Percentiles rank a stretch among this genome's conserved stretches.
Evolutionary conservation across 2,329 filamentous ascomycete genomes (phyloP).

Genomic region (Neoarthrinium moseri): DNA sequence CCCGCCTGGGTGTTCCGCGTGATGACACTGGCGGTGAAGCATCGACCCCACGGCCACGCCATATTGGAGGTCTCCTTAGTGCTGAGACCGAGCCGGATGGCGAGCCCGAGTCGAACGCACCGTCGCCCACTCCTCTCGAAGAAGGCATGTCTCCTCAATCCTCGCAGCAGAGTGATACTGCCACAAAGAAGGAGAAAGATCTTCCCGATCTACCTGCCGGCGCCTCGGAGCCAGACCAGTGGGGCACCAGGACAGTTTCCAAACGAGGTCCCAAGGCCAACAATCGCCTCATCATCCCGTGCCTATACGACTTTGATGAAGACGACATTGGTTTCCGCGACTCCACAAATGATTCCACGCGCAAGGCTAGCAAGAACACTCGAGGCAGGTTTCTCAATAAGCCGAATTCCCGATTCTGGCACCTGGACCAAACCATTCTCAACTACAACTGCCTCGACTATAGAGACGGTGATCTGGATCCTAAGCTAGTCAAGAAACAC

Average conservation of each 20-base stretch:
- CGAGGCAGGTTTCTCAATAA: slow-evolving; percentile 53
- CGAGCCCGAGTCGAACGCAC: slow-evolving; percentile 30
- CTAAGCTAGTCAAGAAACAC: slow-evolving; percentile 47
- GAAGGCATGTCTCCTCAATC: slow-evolving; percentile 18
- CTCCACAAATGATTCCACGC: slow-evolving; percentile 53
- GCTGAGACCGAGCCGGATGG: slow-evolving; percentile 30
- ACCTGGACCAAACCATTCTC: slow-evolving; percentile 53
- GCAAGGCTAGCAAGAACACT: slow-evolving; percentile 50
- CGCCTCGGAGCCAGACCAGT: slow-evolving; percentile 47
- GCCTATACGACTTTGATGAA: slow-evolving; percentile 45
- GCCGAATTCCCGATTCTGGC: slow-evolving; percentile 52
- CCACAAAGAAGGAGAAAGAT: slow-evolving; percentile 20
- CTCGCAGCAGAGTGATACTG: slow-evolving; percentile 19
- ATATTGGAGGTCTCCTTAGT: slow-evolving; percentile 37
- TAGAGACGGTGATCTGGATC: slow-evolving; percentile 49
- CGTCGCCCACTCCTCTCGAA: slow-evolving; percentile 23
- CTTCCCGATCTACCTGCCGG: slow-evolving; percentile 36
- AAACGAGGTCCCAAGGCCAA: slow-evolving; percentile 39
- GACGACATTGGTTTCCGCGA: slow-evolving; percentile 61
- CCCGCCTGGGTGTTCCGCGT: slow-evolving; percentile 7
- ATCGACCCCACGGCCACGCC: slow-evolving; percentile 33
- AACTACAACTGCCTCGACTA: slow-evolving; percentile 52
- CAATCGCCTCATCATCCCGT: slow-evolving; percentile 54
- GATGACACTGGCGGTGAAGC: slow-evolving; percentile 27
- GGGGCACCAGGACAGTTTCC: slow-evolving; percentile 48